Evolutionary conservation across 2,329 filamentous ascomycete genomes (phyloP).

Genomic region (Phaeosphaeria sp.): DNA sequence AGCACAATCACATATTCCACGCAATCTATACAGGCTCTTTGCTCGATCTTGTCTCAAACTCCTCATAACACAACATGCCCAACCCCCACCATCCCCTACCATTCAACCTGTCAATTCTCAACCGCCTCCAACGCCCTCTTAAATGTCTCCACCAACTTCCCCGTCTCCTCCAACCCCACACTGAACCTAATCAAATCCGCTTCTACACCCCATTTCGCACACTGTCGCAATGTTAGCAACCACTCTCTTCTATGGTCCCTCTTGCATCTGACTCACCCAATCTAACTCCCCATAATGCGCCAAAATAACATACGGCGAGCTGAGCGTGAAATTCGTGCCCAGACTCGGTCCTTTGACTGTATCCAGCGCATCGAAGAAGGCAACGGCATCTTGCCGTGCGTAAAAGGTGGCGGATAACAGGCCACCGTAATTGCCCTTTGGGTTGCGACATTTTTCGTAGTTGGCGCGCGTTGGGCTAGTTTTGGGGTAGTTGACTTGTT

Average conservation of each 20-base stretch:
- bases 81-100: not conserved
- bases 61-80: not conserved
- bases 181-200: conserved; percentile 83
- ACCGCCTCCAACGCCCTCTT: conserved; percentile 68
- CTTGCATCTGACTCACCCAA: conserved; percentile 65
- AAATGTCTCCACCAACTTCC: conserved; percentile 69
- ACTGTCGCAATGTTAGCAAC: conserved; percentile 53
- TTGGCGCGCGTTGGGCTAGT: conserved; percentile 70
- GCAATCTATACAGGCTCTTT: no score
- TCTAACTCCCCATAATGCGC: conserved; percentile 91
- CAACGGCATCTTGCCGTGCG: conserved; percentile 70
- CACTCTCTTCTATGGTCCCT: not conserved
- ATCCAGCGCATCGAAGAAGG: conserved; percentile 85
- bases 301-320: conserved; percentile 87
- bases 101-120: not conserved
- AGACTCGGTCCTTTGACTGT: conserved; percentile 93
- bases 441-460: conserved; percentile 80
- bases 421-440: conserved; percentile 84
- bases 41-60: no score
- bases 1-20: no score
- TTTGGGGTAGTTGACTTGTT: conserved; percentile 87
- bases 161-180: conserved; percentile 83
- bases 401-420: conserved; percentile 85
- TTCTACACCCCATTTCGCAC: conserved; percentile 79
- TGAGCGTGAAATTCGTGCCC: conserved; percentile 94